phyloP scores from a whole-genome alignment of 306 rosid genomes.

The Bauhinia variegata region DNA sequence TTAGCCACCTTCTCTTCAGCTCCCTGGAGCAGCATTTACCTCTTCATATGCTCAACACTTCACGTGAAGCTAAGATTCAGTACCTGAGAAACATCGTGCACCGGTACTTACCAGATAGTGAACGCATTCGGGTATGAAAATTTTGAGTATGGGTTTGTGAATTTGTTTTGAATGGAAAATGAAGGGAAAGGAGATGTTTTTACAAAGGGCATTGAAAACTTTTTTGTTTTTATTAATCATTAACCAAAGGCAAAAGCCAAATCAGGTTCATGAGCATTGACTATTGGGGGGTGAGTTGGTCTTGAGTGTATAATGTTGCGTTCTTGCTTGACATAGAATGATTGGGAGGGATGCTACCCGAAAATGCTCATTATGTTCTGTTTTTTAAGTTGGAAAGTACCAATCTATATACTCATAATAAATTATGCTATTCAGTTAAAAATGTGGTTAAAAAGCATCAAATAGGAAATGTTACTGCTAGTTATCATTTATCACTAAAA shows the following conservation, averaged over 20 bases:
- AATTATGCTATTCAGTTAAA: no score
- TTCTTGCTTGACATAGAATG: constrained; percentile 1
- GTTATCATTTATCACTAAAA: not conserved
- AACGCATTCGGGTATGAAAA: constrained; percentile 69
- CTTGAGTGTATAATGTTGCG: not conserved
- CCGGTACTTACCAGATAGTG: constrained; percentile 69
- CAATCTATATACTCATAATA: not conserved
- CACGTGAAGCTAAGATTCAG: constrained; percentile 73
- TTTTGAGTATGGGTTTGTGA: not conserved
- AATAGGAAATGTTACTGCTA: not conserved
- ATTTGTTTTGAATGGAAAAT: constrained; percentile 21
- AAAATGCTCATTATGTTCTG: constrained; percentile 5
- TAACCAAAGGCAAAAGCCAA: constrained; percentile 26
- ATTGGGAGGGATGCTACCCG: not conserved
- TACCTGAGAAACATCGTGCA: constrained; percentile 72
- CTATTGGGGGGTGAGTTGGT: not conserved
- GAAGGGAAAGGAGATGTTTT: constrained; percentile 2
- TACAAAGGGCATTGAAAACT: not conserved
- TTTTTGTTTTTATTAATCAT: constrained; percentile 5
- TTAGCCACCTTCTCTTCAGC: constrained; percentile 75
- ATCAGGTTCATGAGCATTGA: constrained; percentile 5
- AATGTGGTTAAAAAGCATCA: no score
- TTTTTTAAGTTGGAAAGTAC: constrained; percentile 7
- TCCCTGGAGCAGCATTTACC: constrained; percentile 84
- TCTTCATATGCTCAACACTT: constrained; percentile 49